Conservation (phyloP, 257 asterid species). For the Haberlea rhodopensis region DNA sequence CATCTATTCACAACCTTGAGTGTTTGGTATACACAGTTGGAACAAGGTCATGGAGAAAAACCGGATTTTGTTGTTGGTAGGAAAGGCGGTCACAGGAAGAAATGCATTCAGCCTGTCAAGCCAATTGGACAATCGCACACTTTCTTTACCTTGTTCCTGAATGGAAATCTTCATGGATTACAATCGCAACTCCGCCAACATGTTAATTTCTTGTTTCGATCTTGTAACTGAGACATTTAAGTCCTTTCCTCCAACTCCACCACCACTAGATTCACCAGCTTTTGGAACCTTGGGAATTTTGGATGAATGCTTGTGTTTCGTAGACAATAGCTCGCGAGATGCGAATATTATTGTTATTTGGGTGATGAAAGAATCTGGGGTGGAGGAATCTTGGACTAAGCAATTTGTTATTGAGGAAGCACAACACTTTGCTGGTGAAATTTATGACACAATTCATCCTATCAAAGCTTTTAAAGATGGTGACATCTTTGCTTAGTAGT, state of each 20-base stretch:
- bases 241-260: constrained; percentile 31
- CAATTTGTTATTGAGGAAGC: constrained; percentile 24
- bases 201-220: constrained; percentile 42
- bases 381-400: constrained; percentile 35
- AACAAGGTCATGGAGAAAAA: constrained; percentile 34
- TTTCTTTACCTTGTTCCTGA: constrained; percentile 29
- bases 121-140: constrained; percentile 27
- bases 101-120: constrained; percentile 20
- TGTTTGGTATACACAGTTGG: constrained; percentile 45
- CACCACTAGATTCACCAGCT: constrained; percentile 22
- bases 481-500: constrained; percentile 33
- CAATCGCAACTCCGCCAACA: constrained; percentile 16
- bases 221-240: constrained; percentile 43
- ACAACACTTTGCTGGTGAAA: too few species aligned
- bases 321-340: constrained; percentile 32
- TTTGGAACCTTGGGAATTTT: constrained; percentile 38
- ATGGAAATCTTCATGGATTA: constrained; percentile 50
- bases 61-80: too few species aligned
- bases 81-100: too few species aligned
- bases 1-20: constrained; percentile 23
- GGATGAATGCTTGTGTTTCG: constrained; percentile 33
- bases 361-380: constrained; percentile 56
- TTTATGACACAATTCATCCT: constrained; percentile 11
- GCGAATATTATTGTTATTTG: constrained; percentile 32
- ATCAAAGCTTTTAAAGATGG: constrained; percentile 41